phyloP scores from a whole-genome alignment of 2,329 filamentous ascomycete species.

The Pseudopyricularia cyperi region DNA sequence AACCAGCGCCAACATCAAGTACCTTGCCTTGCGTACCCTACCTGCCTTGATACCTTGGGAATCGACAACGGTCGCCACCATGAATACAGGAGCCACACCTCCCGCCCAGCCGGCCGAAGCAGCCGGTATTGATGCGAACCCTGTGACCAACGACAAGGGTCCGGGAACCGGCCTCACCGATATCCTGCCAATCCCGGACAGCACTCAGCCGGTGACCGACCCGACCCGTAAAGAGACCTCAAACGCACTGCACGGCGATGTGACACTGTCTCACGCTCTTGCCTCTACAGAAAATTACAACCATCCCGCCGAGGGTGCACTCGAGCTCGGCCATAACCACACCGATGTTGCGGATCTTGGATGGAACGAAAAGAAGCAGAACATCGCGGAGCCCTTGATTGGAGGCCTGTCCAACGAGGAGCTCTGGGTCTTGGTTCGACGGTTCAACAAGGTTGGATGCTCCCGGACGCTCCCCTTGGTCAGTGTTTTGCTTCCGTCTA shows the following conservation, averaged over 20 bases:
- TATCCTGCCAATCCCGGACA: slow-evolving; percentile 19
- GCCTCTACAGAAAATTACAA: slow-evolving; percentile 19
- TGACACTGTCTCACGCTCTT: slow-evolving; percentile 26
- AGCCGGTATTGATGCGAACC: slow-evolving; percentile 1
- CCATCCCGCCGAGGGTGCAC: slow-evolving; percentile 28
- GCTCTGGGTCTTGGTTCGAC: slow-evolving; percentile 55
- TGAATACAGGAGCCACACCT: background rate
- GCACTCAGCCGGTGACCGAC: slow-evolving; percentile 16
- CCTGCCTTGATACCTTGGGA: too few species aligned
- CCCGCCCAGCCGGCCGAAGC: background rate
- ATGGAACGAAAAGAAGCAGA: slow-evolving; percentile 49
- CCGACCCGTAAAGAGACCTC: slow-evolving; percentile 10
- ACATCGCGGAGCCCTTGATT: slow-evolving; percentile 47
- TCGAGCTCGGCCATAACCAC: slow-evolving; percentile 33
- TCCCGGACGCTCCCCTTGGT: slow-evolving; percentile 4
- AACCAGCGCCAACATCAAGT: too few species aligned
- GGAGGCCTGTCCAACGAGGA: slow-evolving; percentile 60
- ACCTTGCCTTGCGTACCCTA: too few species aligned
- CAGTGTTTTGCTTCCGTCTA: background rate
- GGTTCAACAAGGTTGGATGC: slow-evolving; percentile 54
- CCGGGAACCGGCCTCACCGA: slow-evolving; percentile 14
- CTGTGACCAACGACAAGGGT: slow-evolving; percentile 8
- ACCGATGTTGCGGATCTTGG: slow-evolving; percentile 51
- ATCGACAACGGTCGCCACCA: background rate
- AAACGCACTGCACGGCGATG: background rate